phyloP scores from a whole-genome alignment of 106 monocot genomes.

The Dendrobium huoshanense region DNA sequence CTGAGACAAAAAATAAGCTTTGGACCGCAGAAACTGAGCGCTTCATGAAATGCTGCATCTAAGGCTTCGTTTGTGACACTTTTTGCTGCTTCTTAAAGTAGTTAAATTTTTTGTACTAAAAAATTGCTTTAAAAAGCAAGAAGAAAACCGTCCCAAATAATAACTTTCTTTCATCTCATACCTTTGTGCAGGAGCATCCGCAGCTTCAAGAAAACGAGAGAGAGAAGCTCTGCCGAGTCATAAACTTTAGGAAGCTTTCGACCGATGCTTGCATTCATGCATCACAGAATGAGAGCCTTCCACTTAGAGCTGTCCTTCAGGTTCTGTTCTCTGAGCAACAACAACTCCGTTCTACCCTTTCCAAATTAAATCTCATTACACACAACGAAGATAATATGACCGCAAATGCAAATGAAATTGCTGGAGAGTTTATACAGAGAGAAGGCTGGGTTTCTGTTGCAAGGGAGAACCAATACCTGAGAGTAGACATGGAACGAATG shows the following conservation, averaged over 20 bases:
- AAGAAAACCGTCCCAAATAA: no score
- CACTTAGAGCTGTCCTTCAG: constrained; percentile 21
- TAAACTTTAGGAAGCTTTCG: constrained; percentile 54
- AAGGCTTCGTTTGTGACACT: no score
- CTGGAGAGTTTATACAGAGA: constrained; percentile 8
- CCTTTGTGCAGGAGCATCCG: constrained; percentile 31
- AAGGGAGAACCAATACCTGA: constrained; percentile 20
- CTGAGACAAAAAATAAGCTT: no score
- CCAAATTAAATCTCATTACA: constrained; percentile 13
- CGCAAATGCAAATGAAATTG: constrained; percentile 4
- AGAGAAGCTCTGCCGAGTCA: constrained; percentile 34
- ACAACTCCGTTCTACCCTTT: constrained; percentile 37
- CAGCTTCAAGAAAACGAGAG: constrained; percentile 27
- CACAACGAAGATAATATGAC: neutral
- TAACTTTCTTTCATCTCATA: neutral
- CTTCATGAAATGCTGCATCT: no score
- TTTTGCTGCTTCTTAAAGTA: no score
- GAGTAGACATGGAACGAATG: constrained; percentile 33
- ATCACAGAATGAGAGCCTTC: constrained; percentile 26
- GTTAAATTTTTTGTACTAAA: no score
- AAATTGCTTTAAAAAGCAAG: no score
- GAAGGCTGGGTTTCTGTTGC: constrained; percentile 35
- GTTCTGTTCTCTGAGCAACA: constrained; percentile 46
- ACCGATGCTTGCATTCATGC: constrained; percentile 47
- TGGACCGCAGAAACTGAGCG: no score